Evolutionary conservation across 148 eudicot species (phyloP).

Genomic region (Silene conica): DNA sequence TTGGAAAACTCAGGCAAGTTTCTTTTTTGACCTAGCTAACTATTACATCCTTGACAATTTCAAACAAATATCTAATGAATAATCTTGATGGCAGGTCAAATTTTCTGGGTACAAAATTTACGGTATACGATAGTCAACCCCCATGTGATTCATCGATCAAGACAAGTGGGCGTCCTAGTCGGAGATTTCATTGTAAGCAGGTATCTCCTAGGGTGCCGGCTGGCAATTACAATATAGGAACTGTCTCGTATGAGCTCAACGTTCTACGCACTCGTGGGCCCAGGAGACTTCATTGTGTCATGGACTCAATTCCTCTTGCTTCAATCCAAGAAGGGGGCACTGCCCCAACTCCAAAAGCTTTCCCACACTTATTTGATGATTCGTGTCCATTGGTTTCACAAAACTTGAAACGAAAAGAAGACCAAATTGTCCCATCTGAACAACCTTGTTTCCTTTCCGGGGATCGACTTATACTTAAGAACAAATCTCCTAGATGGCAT

Average conservation of each 20-base stretch:
- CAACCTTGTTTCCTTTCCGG: slow-evolving; percentile 19
- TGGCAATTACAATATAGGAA: slow-evolving; percentile 57
- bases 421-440: slow-evolving; percentile 32
- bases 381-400: slow-evolving; percentile 23
- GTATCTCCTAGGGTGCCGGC: slow-evolving; percentile 78
- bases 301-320: slow-evolving; percentile 68
- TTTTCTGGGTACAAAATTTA: slow-evolving; percentile 91
- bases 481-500: slow-evolving; percentile 94
- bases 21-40: neutral
- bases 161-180: slow-evolving; percentile 38
- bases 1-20: slow-evolving; percentile 78
- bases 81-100: slow-evolving; percentile 54
- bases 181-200: slow-evolving; percentile 65
- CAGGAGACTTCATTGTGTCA: slow-evolving; percentile 61
- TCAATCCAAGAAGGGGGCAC: slow-evolving; percentile 83
- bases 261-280: slow-evolving; percentile 90
- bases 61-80: neutral
- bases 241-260: slow-evolving; percentile 77
- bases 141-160: slow-evolving; percentile 41
- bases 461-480: slow-evolving; percentile 59
- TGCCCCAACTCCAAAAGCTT: slow-evolving; percentile 76
- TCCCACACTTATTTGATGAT: slow-evolving; percentile 44
- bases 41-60: neutral
- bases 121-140: slow-evolving; percentile 68
- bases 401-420: slow-evolving; percentile 32